These are phyloP conservation scores for Zygosaccharomyces rouxii DNA, from an alignment of 805 yeast species.

Conservation along the genomic window DNA sequence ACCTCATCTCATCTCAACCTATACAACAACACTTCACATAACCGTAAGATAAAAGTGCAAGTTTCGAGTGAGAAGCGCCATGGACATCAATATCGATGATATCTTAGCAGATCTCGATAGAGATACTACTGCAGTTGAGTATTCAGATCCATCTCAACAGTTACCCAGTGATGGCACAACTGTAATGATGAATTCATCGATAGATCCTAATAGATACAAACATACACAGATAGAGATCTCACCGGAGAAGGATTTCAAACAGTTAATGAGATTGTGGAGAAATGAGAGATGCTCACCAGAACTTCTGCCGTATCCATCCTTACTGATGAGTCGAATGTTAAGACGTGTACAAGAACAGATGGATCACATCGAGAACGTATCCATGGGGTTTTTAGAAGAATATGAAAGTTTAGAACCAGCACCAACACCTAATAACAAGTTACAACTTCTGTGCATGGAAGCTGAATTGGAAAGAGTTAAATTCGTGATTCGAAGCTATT, in stretches of 20 bases:
- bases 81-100: conserved; percentile 61
- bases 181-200: conserved; percentile 22
- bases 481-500: conserved; percentile 73
- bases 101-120: conserved; percentile 63
- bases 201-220: conserved; percentile 12
- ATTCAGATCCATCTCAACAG: conserved; percentile 10
- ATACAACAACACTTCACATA: not conserved
- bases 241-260: conserved; percentile 24
- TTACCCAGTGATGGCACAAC: conserved; percentile 21
- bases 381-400: conserved; percentile 67
- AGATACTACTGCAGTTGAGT: conserved; percentile 37
- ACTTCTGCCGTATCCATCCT: conserved; percentile 66
- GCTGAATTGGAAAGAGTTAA: conserved; percentile 86
- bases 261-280: conserved; percentile 64
- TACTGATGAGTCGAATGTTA: conserved; percentile 54
- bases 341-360: conserved; percentile 62
- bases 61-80: conserved; percentile 1
- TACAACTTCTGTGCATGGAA: conserved; percentile 80
- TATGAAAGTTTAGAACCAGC: not conserved
- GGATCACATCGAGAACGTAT: conserved; percentile 70
- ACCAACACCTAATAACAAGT: conserved; percentile 38
- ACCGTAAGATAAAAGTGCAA: not conserved
- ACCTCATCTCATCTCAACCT: conserved; percentile 5
- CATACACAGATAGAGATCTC: conserved; percentile 7
- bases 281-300: conserved; percentile 86